Percentiles rank a stretch among this genome's conserved stretches.
Evolutionary conservation across 192 early-diverging fungal genomes (phyloP).

Genomic region (Geosiphon pyriformis): DNA sequence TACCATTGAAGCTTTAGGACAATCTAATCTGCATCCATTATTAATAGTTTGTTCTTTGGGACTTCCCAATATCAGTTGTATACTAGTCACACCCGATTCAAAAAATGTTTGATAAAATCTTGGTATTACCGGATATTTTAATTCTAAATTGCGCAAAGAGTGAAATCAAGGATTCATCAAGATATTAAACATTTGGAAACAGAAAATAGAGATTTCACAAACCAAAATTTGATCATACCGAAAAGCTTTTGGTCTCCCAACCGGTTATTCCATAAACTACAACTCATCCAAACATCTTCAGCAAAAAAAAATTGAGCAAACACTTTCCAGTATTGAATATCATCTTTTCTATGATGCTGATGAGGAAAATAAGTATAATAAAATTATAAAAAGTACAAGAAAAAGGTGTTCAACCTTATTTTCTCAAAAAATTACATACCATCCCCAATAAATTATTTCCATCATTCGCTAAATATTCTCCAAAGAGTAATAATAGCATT

Average conservation of each 20-base stretch:
- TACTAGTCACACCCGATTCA: background rate
- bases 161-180: no score
- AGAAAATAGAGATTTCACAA: background rate
- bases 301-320: background rate
- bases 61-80: background rate
- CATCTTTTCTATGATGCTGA: background rate
- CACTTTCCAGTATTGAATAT: background rate
- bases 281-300: background rate
- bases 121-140: background rate
- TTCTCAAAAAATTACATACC: background rate
- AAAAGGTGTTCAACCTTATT: no score
- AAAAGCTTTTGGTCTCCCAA: background rate
- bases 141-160: background rate
- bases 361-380: background rate
- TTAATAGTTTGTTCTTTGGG: background rate
- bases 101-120: background rate
- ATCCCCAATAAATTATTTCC: background rate
- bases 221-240: background rate
- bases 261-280: background rate
- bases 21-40: background rate
- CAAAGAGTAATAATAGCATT: background rate
- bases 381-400: background rate
- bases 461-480: background rate
- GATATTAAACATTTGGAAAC: background rate
- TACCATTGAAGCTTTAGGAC: background rate